Base-by-base conservation (phyloP, 1,284 basidiomycete genomes). In the Chondrostereum purpureum region DNA sequence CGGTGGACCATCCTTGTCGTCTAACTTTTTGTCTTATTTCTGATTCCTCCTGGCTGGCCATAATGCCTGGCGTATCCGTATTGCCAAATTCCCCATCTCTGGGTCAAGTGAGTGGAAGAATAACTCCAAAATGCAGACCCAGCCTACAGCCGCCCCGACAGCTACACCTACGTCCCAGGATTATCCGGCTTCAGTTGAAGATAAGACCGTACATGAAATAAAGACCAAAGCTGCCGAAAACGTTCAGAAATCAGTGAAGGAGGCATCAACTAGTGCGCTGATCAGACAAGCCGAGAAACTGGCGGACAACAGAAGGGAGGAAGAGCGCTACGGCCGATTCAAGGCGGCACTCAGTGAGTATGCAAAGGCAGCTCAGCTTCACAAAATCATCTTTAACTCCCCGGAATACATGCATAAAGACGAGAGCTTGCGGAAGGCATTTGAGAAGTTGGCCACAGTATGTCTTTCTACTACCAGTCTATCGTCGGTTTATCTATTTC, bases 201-300 rank as follows among this genome's bases (percentile, higher is more conserved):
- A 63, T 44, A 59, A 71, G 50, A 71, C 74, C n/a, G 70, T 80
- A 43, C 63, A 70, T 31, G 80, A 83, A 48, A 79, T 88, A 58
- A 85, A 83, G 60, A 68, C 71, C 43, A 75, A 67, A 56, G 80
- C 77, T 8, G 80, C 72, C 57, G 77, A 77, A 44, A 65, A 70
- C 38, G 78, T 78, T 12, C 66, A 69, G 42, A 74, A 66, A 47
- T 69, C 72, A 47, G 73, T 76, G 22, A 68, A 66, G 48, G 77
- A 78, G 13, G 70, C 70, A 38, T 76, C 82, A 4, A 64, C 79
- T 11, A 56, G 73, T 23, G 64, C 72, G 5, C 69, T 87, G 52
- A 74, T 88, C 62, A 72, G 67, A 54, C 61, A 67, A n/a, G 84
- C 84, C 12, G 70, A 75, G 36, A 66, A 60, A 17, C 80, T 82